A percentile compares a stretch with the other conserved stretches of the same genome.
Conservation (phyloP, 371 early-diverging fungal genomes). For the Apophysomyces sp. region DNA sequence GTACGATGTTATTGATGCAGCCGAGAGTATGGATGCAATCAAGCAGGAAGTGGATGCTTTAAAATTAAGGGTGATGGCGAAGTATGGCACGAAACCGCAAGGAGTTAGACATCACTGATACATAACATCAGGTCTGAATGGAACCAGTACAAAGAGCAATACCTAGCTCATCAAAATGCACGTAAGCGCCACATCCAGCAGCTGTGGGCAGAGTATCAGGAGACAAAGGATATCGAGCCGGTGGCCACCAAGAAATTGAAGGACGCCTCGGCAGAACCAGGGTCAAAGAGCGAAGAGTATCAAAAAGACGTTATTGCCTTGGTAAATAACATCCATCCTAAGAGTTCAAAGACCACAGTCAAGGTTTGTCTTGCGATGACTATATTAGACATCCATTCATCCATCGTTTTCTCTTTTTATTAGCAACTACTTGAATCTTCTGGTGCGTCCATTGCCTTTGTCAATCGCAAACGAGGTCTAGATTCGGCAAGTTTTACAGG, state of each 20-base stretch:
- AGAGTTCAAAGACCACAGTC: conserved; percentile 27
- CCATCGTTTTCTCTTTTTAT: neutral
- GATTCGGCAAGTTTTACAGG: conserved; percentile 8
- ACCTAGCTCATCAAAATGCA: conserved; percentile 15
- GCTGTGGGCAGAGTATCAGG: conserved; percentile 18
- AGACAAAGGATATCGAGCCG: conserved; percentile 1
- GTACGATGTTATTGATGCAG: neutral
- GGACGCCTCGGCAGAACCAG: neutral
- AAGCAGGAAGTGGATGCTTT: conserved; percentile 8
- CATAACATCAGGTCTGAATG: conserved; percentile 19
- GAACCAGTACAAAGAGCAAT: conserved; percentile 27
- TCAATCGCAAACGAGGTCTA: conserved; percentile 30
- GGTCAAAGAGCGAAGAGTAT: neutral
- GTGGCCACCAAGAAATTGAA: neutral
- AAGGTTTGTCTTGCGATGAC: conserved; percentile 8
- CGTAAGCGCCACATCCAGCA: conserved; percentile 4
- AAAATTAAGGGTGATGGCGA: conserved; percentile 37
- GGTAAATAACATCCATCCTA: conserved; percentile 27
- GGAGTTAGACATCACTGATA: neutral
- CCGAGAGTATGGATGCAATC: neutral
- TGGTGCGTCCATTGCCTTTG: conserved; percentile 26
- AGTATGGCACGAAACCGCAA: conserved; percentile 22
- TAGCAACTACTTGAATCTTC: conserved; percentile 26
- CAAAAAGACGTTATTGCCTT: conserved; percentile 25
- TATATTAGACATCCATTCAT: neutral